These are phyloP conservation scores for Trichophyton benhamiae DNA, from an alignment of 2,329 filamentous ascomycete genomes.

Conservation along the genomic window DNA sequence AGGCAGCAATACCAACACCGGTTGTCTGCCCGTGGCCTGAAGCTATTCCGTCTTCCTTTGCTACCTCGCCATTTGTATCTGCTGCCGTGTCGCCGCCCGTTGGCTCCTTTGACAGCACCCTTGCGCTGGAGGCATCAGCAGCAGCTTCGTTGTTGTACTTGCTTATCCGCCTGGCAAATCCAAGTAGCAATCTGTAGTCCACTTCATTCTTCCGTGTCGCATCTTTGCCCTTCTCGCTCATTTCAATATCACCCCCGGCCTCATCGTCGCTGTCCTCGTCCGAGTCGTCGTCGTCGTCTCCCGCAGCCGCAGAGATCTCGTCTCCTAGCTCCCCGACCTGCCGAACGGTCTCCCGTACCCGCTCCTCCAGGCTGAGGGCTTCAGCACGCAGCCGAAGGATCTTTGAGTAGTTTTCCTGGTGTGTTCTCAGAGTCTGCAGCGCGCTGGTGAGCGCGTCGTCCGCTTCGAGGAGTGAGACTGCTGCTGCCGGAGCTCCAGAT, in stretches of 20 bases:
- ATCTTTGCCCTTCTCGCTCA: slow-evolving; percentile 10
- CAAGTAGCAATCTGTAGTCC: slow-evolving; percentile 33
- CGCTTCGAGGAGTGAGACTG: slow-evolving; percentile 29
- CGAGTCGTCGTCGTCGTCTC: slow-evolving; percentile 21
- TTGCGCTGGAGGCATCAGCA: slow-evolving; percentile 27
- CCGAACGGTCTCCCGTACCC: slow-evolving; percentile 31
- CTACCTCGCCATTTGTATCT: not conserved
- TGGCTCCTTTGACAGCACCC: not conserved
- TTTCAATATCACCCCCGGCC: slow-evolving; percentile 14
- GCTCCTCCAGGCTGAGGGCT: slow-evolving; percentile 28
- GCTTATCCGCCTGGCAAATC: slow-evolving; percentile 37
- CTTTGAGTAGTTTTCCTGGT: slow-evolving; percentile 34
- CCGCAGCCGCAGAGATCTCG: slow-evolving; percentile 27
- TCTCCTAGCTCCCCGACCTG: slow-evolving; percentile 30
- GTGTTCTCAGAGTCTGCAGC: slow-evolving; percentile 30
- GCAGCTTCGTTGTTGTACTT: slow-evolving; percentile 36
- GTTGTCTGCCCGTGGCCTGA: slow-evolving; percentile 5
- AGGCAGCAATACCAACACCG: slow-evolving; percentile 22
- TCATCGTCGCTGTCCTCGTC: slow-evolving; percentile 16
- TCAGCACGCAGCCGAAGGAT: slow-evolving; percentile 32
- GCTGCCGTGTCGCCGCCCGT: not conserved
- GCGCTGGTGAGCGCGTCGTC: slow-evolving; percentile 32
- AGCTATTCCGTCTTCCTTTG: not conserved
- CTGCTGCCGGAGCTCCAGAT: slow-evolving; percentile 30
- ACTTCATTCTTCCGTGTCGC: slow-evolving; percentile 24